Evolutionary conservation across 2,329 filamentous ascomycete species (phyloP).

Genomic region (Colletotrichum liaoningense): DNA sequence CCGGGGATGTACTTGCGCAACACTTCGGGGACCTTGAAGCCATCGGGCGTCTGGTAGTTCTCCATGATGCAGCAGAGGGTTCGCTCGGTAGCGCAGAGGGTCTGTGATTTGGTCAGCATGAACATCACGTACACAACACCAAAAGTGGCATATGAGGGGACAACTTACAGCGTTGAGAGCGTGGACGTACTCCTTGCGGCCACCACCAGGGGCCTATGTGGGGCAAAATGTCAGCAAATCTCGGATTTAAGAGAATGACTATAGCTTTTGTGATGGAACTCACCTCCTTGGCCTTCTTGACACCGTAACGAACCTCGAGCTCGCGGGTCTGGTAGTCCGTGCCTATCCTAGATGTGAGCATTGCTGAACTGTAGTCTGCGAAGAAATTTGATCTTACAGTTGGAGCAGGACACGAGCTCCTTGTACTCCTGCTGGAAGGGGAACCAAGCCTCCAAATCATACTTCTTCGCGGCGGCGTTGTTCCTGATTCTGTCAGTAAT

Average conservation of each 20-base stretch:
- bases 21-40: constrained; percentile 83
- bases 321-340: constrained; percentile 82
- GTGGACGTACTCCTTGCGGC: constrained; percentile 91
- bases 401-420: constrained; percentile 96
- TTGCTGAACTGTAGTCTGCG: background rate
- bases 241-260: background rate
- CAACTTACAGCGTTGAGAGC: constrained; percentile 76
- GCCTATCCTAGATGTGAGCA: constrained; percentile 17
- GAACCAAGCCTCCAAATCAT: constrained; percentile 96
- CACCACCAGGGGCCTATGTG: constrained; percentile 34
- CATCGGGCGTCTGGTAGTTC: constrained; percentile 95
- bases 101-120: constrained; percentile 59
- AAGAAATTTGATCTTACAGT: constrained; percentile 77
- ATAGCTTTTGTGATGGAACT: background rate
- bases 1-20: constrained; percentile 92
- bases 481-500: constrained; percentile 11
- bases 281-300: constrained; percentile 67
- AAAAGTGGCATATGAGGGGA: constrained; percentile 64
- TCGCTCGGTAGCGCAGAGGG: constrained; percentile 89
- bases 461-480: constrained; percentile 87
- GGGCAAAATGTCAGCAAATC: background rate
- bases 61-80: constrained; percentile 95
- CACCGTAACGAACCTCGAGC: constrained; percentile 90
- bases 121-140: background rate
- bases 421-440: constrained; percentile 98